Percentiles rank a stretch among this genome's conserved stretches.
These are phyloP conservation scores for Sclerotinia minor DNA, from an alignment of 2,329 filamentous ascomycete genomes.

Conservation along the genomic window DNA sequence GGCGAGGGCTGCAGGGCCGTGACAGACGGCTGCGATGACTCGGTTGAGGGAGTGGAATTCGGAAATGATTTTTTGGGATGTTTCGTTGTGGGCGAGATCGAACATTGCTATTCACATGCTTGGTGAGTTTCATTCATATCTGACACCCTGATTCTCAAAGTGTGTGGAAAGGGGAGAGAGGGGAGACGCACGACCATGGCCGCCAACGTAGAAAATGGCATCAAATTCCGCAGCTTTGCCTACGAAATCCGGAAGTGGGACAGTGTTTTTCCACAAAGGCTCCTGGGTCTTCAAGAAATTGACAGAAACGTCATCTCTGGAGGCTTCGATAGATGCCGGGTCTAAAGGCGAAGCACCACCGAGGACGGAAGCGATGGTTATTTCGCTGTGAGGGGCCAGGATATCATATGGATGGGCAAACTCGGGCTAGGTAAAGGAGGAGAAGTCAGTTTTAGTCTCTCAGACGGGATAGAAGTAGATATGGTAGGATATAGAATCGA, in stretches of 20 bases:
- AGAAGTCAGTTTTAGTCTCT: slow-evolving; percentile 13
- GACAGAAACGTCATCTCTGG: slow-evolving; percentile 45
- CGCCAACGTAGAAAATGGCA: slow-evolving; percentile 59
- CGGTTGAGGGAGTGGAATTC: slow-evolving; percentile 64
- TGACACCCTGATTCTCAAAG: background rate
- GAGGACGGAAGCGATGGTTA: slow-evolving; percentile 49
- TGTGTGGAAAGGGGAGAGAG: background rate
- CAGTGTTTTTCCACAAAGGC: slow-evolving; percentile 54
- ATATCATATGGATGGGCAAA: slow-evolving; percentile 50
- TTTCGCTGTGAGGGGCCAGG: slow-evolving; percentile 45
- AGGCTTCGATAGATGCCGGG: slow-evolving; percentile 46
- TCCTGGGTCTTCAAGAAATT: slow-evolving; percentile 50
- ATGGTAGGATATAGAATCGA: too few relatives aligned
- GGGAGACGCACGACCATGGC: slow-evolving; percentile 53
- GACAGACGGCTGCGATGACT: slow-evolving; percentile 66
- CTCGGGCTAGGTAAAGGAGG: slow-evolving; percentile 46
- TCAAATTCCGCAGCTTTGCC: slow-evolving; percentile 53
- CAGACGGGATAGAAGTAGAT: background rate
- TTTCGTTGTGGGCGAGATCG: slow-evolving; percentile 52
- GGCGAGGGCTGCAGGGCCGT: slow-evolving; percentile 64
- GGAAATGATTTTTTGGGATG: slow-evolving; percentile 59
- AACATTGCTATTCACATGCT: slow-evolving; percentile 34
- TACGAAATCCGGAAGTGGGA: slow-evolving; percentile 50
- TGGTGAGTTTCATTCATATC: background rate
- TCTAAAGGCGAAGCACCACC: slow-evolving; percentile 50